Percentiles rank a stretch among this genome's conserved stretches.
These are phyloP conservation scores for Amphicarpaea edgeworthii DNA, from an alignment of 306 rosid species.

Conservation along the genomic window DNA sequence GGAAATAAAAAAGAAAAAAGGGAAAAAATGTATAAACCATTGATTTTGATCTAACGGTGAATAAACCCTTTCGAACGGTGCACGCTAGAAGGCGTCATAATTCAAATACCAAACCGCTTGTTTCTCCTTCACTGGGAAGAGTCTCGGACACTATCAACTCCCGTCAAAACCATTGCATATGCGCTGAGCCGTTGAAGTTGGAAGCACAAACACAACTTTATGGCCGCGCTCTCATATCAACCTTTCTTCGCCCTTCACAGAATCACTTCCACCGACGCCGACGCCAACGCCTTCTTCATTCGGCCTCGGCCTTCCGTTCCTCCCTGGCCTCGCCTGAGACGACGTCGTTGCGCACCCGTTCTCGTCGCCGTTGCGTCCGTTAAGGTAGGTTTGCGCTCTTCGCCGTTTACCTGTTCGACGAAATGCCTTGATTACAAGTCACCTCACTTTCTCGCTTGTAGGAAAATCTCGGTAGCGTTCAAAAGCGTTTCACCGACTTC, in stretches of 20 bases:
- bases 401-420: conserved; percentile 46
- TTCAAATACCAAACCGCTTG: not conserved
- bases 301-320: conserved; percentile 43
- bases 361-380: conserved; percentile 44
- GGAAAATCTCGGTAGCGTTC: conserved; percentile 67
- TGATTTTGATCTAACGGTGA: too few relatives aligned
- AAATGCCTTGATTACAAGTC: not conserved
- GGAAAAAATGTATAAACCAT: too few relatives aligned
- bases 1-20: too few relatives aligned
- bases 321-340: conserved; percentile 40
- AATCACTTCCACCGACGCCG: conserved; percentile 40
- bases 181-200: not conserved
- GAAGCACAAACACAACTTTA: conserved; percentile 26
- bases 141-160: not conserved
- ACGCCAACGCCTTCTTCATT: conserved; percentile 30
- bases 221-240: conserved; percentile 59
- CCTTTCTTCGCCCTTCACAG: conserved; percentile 45
- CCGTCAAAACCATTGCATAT: not conserved
- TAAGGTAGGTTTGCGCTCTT: conserved; percentile 50
- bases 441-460: conserved; percentile 45
- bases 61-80: too few relatives aligned
- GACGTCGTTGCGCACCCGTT: conserved; percentile 48
- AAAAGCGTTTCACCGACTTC: conserved; percentile 65
- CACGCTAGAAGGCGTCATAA: too few relatives aligned
- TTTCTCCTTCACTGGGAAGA: not conserved